Conservation (phyloP, 768 basidiomycete genomes). For the Amanita molliuscula region DNA sequence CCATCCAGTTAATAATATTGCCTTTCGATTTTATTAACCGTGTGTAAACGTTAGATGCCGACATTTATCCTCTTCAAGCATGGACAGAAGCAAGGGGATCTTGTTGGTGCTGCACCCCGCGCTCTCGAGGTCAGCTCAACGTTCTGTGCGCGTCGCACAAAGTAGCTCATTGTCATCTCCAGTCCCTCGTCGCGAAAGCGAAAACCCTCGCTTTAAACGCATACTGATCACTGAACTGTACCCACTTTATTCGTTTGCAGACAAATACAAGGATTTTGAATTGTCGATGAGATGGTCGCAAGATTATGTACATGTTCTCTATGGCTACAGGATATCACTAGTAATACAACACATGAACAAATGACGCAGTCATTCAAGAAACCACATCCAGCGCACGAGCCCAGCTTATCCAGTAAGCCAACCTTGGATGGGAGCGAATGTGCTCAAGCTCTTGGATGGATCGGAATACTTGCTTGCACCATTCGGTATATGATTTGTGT, state of each 20-base stretch:
- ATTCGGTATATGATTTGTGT: conserved; percentile 18
- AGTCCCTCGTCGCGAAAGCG: too few relatives aligned
- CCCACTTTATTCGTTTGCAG: neutral
- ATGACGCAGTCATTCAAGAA: neutral
- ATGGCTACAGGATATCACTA: neutral
- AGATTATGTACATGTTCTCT: neutral
- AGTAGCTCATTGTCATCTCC: too few relatives aligned
- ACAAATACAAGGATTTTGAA: neutral
- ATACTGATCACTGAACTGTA: too few relatives aligned
- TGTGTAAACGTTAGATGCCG: conserved; percentile 25
- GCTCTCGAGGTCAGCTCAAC: conserved; percentile 27
- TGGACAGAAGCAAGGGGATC: conserved; percentile 21
- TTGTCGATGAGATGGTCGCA: neutral
- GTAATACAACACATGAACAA: neutral
- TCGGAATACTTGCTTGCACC: conserved; percentile 23
- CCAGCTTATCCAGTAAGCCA: conserved; percentile 23
- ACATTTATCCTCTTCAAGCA: conserved; percentile 29
- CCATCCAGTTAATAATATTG: neutral
- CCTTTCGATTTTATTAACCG: neutral
- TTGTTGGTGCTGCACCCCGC: conserved; percentile 39
- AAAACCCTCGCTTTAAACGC: too few relatives aligned
- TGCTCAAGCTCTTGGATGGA: conserved; percentile 18
- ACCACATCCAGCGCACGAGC: conserved; percentile 5
- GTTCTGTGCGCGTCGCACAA: neutral
- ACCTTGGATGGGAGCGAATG: conserved; percentile 21